A percentile compares a stretch with the other conserved stretches of the same genome.
Evolutionary conservation across 345 rosid genomes (phyloP).

Genomic region (Diplotaxis tenuifolia): DNA sequence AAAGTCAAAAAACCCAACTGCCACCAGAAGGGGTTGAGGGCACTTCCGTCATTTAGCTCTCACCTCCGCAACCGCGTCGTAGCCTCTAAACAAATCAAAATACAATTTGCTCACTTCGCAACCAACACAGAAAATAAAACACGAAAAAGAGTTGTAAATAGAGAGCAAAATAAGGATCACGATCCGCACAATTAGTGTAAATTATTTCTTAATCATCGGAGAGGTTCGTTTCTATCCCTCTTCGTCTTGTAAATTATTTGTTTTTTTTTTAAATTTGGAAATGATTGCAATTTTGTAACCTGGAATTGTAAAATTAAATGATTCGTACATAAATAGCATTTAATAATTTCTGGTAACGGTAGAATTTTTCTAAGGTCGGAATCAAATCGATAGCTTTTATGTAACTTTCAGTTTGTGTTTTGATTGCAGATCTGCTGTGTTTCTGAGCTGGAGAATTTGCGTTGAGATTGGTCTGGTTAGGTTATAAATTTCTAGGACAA

Average conservation of each 20-base stretch:
- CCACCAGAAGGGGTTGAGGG: not conserved
- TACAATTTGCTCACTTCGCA: not conserved
- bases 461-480: slow-evolving; percentile 42
- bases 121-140: not conserved
- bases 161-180: not conserved
- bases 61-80: not conserved
- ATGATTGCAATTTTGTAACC: not conserved
- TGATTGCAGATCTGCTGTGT: slow-evolving; percentile 28
- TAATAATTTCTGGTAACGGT: too few relatives aligned
- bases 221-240: too few relatives aligned
- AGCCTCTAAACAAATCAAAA: not conserved
- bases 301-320: not conserved
- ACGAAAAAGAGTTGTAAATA: not conserved
- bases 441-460: slow-evolving; percentile 27
- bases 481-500: slow-evolving; percentile 26
- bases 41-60: not conserved
- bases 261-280: not conserved
- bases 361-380: not conserved
- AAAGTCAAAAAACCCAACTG: slow-evolving; percentile 29
- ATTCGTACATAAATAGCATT: too few relatives aligned
- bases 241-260: not conserved
- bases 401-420: too few relatives aligned
- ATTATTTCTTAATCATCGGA: not conserved
- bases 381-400: not conserved
- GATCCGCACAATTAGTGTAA: not conserved